Percentiles rank a stretch among this genome's conserved stretches.
These are phyloP conservation scores for Raffaelea ambrosiae DNA, from an alignment of 2,329 filamentous ascomycete species.

Conservation along the genomic window DNA sequence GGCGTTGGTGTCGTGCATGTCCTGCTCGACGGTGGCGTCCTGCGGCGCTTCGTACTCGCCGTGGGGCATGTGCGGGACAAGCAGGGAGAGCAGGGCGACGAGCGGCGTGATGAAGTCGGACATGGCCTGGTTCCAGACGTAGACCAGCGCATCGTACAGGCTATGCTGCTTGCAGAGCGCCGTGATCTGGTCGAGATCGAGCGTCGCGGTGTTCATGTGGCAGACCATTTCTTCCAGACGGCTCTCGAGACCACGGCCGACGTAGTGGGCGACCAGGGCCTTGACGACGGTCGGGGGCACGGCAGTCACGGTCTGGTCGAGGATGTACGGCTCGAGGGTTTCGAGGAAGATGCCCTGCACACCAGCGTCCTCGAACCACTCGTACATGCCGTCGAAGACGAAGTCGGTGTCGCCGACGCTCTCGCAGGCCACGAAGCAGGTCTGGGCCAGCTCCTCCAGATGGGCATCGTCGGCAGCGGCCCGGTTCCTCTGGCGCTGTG, in stretches of 20 bases:
- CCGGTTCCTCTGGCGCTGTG: slow-evolving; percentile 46
- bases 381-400: slow-evolving; percentile 83
- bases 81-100: slow-evolving; percentile 69
- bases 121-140: slow-evolving; percentile 92
- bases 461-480: slow-evolving; percentile 43
- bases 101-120: slow-evolving; percentile 85
- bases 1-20: slow-evolving; percentile 60
- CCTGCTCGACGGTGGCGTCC: slow-evolving; percentile 47
- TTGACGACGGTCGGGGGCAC: slow-evolving; percentile 82
- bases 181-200: slow-evolving; percentile 92
- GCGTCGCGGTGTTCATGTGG: slow-evolving; percentile 78
- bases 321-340: slow-evolving; percentile 77
- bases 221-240: slow-evolving; percentile 91
- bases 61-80: slow-evolving; percentile 49
- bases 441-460: slow-evolving; percentile 69
- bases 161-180: slow-evolving; percentile 82
- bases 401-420: slow-evolving; percentile 73
- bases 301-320: slow-evolving; percentile 64
- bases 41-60: slow-evolving; percentile 31
- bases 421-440: slow-evolving; percentile 75
- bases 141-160: slow-evolving; percentile 90
- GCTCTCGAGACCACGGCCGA: slow-evolving; percentile 63
- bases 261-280: slow-evolving; percentile 73
- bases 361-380: slow-evolving; percentile 75
- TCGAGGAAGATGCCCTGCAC: slow-evolving; percentile 74